A percentile compares a stretch with the other conserved stretches of the same genome.
phyloP scores from a whole-genome alignment of 2,329 filamentous ascomycete genomes.

The Aspergillus tamarii region DNA sequence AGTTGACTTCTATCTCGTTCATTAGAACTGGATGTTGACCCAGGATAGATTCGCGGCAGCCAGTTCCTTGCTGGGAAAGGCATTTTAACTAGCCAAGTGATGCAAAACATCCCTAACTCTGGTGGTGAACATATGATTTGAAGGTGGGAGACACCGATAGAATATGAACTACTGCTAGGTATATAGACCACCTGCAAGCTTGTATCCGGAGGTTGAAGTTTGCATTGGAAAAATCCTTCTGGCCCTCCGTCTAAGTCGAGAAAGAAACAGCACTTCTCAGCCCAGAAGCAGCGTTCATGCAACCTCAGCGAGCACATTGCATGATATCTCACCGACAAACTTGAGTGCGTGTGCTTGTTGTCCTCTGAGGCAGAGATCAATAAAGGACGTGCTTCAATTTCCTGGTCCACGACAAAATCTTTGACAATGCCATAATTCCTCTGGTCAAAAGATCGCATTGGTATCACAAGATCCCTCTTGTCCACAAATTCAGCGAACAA shows the following conservation, averaged over 20 bases:
- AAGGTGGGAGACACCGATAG: constrained; percentile 24
- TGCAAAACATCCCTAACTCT: constrained; percentile 28
- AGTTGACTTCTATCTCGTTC: constrained; percentile 16
- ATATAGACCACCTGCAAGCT: constrained; percentile 27
- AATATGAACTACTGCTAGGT: constrained; percentile 1
- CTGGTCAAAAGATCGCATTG: constrained; percentile 31
- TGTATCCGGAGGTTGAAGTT: constrained; percentile 16
- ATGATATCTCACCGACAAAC: constrained; percentile 28
- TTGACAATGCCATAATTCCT: constrained; percentile 34
- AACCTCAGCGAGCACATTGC: constrained; percentile 34
- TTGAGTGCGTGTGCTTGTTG: constrained; percentile 10
- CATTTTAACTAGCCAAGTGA: constrained; percentile 30
- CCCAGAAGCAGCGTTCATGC: constrained; percentile 33
- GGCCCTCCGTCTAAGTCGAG: constrained; percentile 36
- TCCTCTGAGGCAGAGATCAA: background rate
- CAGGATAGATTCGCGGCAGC: constrained; percentile 32
- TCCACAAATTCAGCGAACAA: constrained; percentile 34
- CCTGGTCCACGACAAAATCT: constrained; percentile 33
- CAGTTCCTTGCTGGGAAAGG: constrained; percentile 20
- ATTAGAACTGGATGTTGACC: constrained; percentile 6
- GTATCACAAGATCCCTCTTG: constrained; percentile 27
- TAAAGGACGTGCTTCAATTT: constrained; percentile 19
- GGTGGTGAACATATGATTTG: constrained; percentile 29
- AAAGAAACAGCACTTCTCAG: constrained; percentile 34
- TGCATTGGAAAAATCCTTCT: constrained; percentile 26